phyloP scores from a whole-genome alignment of 1,139 yeast genomes.

The Wickerhamiella pararugosa region DNA sequence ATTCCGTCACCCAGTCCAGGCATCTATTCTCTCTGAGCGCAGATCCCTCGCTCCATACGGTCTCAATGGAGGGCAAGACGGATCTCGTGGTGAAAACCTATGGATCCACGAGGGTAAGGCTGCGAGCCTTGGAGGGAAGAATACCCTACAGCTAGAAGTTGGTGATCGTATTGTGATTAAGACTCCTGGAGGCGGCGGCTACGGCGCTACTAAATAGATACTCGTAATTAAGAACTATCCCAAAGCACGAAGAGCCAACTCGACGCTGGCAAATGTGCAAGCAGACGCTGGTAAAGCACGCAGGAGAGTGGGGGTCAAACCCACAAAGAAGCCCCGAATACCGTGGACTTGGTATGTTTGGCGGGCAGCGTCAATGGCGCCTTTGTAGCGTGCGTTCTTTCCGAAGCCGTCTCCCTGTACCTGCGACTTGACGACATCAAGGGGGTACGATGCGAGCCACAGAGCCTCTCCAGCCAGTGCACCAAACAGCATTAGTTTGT shows the following conservation, averaged over 20 bases:
- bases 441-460: slow-evolving; percentile 58
- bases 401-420: slow-evolving; percentile 56
- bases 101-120: slow-evolving; percentile 28
- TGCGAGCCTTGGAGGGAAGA: slow-evolving; percentile 42
- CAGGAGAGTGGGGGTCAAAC: slow-evolving; percentile 51
- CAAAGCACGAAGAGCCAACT: slow-evolving; percentile 44
- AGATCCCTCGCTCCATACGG: slow-evolving; percentile 49
- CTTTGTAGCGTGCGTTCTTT: slow-evolving; percentile 32
- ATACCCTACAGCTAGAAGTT: slow-evolving; percentile 32
- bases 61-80: slow-evolving; percentile 43
- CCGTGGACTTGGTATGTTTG: slow-evolving; percentile 37
- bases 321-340: slow-evolving; percentile 50
- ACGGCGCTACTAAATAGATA: slow-evolving; percentile 16
- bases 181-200: slow-evolving; percentile 38
- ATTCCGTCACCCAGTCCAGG: slow-evolving; percentile 39
- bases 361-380: slow-evolving; percentile 32
- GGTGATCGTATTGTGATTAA: slow-evolving; percentile 43
- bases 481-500: slow-evolving; percentile 46
- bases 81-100: slow-evolving; percentile 42
- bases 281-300: slow-evolving; percentile 67
- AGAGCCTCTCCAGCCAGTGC: slow-evolving; percentile 60
- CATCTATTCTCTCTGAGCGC: slow-evolving; percentile 47
- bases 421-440: slow-evolving; percentile 55
- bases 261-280: slow-evolving; percentile 67
- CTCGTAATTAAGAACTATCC: slow-evolving; percentile 18